These are phyloP conservation scores for Cymbopogon citratus DNA, from an alignment of 176 grass and related monocot species.

Conservation along the genomic window DNA sequence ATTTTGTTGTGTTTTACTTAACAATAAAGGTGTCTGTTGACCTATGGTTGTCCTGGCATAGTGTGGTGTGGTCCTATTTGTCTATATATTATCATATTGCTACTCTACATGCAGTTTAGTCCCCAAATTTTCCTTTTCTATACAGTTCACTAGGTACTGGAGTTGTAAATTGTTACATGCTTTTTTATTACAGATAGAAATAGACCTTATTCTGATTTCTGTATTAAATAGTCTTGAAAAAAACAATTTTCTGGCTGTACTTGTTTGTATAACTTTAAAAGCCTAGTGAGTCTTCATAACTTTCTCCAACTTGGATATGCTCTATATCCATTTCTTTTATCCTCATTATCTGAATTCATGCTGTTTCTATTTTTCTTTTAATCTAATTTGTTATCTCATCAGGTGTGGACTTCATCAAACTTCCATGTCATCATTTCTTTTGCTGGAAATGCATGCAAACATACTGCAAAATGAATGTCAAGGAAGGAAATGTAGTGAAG, in stretches of 20 bases:
- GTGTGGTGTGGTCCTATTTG: neutral
- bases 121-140: neutral
- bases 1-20: constrained; percentile 11
- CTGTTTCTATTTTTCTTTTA: neutral
- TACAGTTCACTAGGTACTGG: neutral
- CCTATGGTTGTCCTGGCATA: neutral
- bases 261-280: constrained; percentile 12
- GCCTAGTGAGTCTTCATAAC: neutral
- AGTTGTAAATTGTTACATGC: neutral
- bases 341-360: constrained; percentile 9
- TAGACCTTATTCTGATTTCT: constrained; percentile 1
- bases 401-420: constrained; percentile 68
- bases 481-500: constrained; percentile 68
- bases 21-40: constrained; percentile 4
- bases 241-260: neutral
- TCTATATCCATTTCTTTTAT: constrained; percentile 14
- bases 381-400: constrained; percentile 22
- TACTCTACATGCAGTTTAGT: neutral
- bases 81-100: constrained; percentile 8
- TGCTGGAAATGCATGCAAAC: constrained; percentile 77
- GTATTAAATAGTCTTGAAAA: neutral
- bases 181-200: neutral
- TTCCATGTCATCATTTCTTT: constrained; percentile 80
- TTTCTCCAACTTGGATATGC: neutral
- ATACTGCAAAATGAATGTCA: constrained; percentile 64